phyloP scores from a whole-genome alignment of 202 grass and related monocot species.

The Zoysia matrella region DNA sequence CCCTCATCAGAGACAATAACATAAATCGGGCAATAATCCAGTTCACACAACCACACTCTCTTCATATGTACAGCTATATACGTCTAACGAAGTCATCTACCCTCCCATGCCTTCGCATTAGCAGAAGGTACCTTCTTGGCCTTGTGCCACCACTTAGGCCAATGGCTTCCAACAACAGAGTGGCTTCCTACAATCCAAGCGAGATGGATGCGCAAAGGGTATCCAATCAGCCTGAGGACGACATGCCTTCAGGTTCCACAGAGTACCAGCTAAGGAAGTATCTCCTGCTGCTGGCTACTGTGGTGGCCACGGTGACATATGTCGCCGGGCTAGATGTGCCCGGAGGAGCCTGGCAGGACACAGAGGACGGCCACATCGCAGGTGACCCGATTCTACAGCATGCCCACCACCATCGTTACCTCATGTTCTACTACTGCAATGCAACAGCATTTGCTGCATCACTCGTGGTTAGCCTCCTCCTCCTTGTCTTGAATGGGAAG shows the following conservation, averaged over 20 bases:
- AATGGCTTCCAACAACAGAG: slow-evolving; percentile 8
- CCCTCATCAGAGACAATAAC: neutral
- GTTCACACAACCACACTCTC: neutral
- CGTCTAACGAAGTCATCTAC: too few species aligned
- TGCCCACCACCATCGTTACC: slow-evolving; percentile 28
- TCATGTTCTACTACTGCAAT: slow-evolving; percentile 59
- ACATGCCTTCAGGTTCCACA: neutral
- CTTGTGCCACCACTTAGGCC: neutral
- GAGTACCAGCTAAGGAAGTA: slow-evolving; percentile 40
- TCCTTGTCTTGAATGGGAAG: neutral
- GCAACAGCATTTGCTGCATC: slow-evolving; percentile 46
- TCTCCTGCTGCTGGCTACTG: slow-evolving; percentile 36
- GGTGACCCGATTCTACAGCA: slow-evolving; percentile 47
- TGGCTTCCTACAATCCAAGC: neutral
- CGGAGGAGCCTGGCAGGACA: slow-evolving; percentile 38
- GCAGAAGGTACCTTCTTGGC: neutral
- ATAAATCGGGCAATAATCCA: neutral
- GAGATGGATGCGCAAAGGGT: neutral
- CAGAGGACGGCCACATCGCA: neutral
- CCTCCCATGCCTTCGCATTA: neutral
- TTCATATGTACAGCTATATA: neutral
- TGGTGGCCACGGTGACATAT: slow-evolving; percentile 43
- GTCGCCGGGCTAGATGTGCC: slow-evolving; percentile 29
- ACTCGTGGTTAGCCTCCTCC: slow-evolving; percentile 37
- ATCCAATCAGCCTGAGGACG: neutral